Conservation (phyloP, 2,329 filamentous ascomycete genomes). For the Paracorniculantispora psalliotae region DNA sequence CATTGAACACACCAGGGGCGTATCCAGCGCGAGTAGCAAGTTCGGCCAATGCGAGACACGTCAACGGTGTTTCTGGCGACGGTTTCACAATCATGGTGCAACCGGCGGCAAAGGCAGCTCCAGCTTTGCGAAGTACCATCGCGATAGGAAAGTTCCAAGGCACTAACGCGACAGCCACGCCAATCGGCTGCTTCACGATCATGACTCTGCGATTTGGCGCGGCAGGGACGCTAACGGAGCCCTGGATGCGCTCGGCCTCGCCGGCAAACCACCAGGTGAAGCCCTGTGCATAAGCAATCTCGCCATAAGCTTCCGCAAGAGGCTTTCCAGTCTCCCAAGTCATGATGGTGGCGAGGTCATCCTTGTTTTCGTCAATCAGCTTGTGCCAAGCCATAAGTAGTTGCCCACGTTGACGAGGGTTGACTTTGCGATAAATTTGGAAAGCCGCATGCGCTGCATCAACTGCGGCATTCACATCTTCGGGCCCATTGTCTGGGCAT, state of each 20-base stretch:
- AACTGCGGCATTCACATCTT: conserved; percentile 35
- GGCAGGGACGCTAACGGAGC: conserved; percentile 54
- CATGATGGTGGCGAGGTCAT: conserved; percentile 36
- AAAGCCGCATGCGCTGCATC: conserved; percentile 32
- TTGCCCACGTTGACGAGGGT: conserved; percentile 31
- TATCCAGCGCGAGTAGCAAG: conserved; percentile 68
- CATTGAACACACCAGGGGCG: conserved; percentile 63
- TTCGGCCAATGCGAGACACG: conserved; percentile 62
- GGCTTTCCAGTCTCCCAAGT: conserved; percentile 54
- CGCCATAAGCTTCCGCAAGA: conserved; percentile 46
- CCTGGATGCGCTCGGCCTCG: conserved; percentile 47
- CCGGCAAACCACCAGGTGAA: conserved; percentile 55
- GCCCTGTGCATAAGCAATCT: conserved; percentile 49
- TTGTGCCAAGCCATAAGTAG: conserved; percentile 32
- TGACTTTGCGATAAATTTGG: conserved; percentile 32
- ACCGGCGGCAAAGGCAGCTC: conserved; percentile 61
- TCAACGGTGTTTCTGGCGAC: conserved; percentile 69
- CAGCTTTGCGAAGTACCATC: conserved; percentile 43
- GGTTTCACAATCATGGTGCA: conserved; percentile 74
- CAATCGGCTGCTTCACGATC: conserved; percentile 55
- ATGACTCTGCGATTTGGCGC: conserved; percentile 60
- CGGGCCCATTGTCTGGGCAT: conserved; percentile 41
- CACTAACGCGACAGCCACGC: conserved; percentile 30
- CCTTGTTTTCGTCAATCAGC: conserved; percentile 30
- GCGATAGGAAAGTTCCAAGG: conserved; percentile 57